Conservation (phyloP, 2,329 filamentous ascomycete species). For the Macrophomina tecta region DNA sequence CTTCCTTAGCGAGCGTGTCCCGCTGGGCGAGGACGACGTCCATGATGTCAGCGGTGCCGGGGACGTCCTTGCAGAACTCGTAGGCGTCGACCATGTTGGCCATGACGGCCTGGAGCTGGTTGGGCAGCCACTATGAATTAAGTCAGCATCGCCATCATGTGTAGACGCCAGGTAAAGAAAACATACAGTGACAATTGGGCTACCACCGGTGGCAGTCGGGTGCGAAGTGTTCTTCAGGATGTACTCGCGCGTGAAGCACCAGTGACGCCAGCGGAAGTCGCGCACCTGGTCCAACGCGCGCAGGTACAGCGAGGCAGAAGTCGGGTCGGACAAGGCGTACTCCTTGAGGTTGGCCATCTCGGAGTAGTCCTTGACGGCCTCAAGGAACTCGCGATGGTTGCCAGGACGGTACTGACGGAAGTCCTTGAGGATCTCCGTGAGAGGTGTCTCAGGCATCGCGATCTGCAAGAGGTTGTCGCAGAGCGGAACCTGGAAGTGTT, state of each 20-base stretch:
- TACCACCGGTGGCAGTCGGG: constrained; percentile 79
- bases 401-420: constrained; percentile 89
- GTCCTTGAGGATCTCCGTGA: constrained; percentile 85
- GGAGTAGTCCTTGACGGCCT: constrained; percentile 66
- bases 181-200: constrained; percentile 73
- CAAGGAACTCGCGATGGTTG: constrained; percentile 85
- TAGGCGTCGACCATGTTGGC: constrained; percentile 70
- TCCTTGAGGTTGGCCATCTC: constrained; percentile 61
- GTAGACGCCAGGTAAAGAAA: background rate
- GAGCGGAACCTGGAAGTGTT: constrained; percentile 68
- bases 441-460: constrained; percentile 84
- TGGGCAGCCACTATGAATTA: constrained; percentile 70
- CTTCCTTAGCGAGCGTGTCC: constrained; percentile 73
- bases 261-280: constrained; percentile 83
- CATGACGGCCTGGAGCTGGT: constrained; percentile 78
- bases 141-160: background rate
- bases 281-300: constrained; percentile 72
- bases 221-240: constrained; percentile 79
- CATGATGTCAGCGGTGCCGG: constrained; percentile 68
- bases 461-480: constrained; percentile 88
- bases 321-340: constrained; percentile 69
- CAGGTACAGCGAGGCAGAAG: constrained; percentile 55
- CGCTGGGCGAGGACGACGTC: constrained; percentile 68
- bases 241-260: constrained; percentile 85
- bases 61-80: constrained; percentile 52